Evolutionary conservation across 2,329 filamentous ascomycete species (phyloP), one percentile per base, ranked within the genome.

Genomic region (Cercospora janseana): DNA sequence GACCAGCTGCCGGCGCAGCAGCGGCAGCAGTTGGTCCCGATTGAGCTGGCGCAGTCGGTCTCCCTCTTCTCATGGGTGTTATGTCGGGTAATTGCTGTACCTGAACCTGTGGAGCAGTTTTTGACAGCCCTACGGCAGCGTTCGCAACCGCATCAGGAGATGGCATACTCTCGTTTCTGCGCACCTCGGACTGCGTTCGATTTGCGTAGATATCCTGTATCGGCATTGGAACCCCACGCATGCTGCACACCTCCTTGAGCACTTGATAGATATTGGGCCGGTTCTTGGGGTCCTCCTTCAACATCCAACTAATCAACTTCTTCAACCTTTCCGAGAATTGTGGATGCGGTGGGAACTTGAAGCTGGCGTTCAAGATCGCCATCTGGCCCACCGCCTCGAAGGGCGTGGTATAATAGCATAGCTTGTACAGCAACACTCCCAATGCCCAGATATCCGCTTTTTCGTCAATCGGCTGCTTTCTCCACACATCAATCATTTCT

Each of bases 381-480:
- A 97, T 87, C 73, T 96, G 92, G 20, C 93, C 93, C 66, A 95
- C 90, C 57, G 97, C 92, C 72, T 98, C 93, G 63, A 98, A 98
- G 0, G 93, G 93, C 4, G 93, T 98, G 1, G 93, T 98, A 71
- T 98, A 98, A 72, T 97, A 98, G 75, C 93, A 98, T 55, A 98
- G 78, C 76, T 98, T 98, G 76, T 98, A 98, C 47, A 98, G 73
- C 51, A 98, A 75, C 32, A 98, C 93, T 4, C 93, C 93, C 54
- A 98, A 73, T 1, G 93, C 93, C 93, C 91, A 98, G 23, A 98
- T 96, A 69, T 98, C 93, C 41, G 91, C 94, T 75, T 98, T 98
- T 73, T 98, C 93, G 66, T 98, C 89, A 66, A 98, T 95, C 1
- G 93, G 90, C 62, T 91, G 88, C 70, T 94, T 95, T 56, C 91